Conservation (phyloP, 1,284 basidiomycete genomes). For the Trichosporon inkin region DNA sequence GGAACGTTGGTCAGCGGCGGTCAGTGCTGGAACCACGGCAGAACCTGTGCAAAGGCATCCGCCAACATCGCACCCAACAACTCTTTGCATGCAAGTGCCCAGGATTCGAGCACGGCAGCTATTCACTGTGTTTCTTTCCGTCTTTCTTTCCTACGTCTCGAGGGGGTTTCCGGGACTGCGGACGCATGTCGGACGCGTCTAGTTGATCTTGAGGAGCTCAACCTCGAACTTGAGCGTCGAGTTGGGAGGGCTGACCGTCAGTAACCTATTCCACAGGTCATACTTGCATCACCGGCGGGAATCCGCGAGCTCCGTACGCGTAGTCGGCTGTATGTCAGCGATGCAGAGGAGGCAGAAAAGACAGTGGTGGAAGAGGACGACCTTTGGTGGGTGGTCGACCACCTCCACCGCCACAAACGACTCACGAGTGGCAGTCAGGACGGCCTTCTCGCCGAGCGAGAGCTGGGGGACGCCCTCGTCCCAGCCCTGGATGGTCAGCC, state of each 20-base stretch:
- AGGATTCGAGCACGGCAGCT: too few relatives aligned
- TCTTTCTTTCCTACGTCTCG: too few relatives aligned
- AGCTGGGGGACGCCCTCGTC: conserved; percentile 78
- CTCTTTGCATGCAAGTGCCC: too few relatives aligned
- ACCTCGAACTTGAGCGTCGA: conserved; percentile 56
- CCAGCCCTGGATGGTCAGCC: conserved; percentile 60
- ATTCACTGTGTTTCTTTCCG: too few relatives aligned
- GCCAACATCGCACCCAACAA: too few relatives aligned
- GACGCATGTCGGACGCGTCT: too few relatives aligned
- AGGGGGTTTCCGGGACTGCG: too few relatives aligned
- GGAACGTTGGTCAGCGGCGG: too few relatives aligned
- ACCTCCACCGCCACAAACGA: conserved; percentile 9
- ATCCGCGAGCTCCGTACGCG: conserved; percentile 51
- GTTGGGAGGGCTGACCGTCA: conserved; percentile 47
- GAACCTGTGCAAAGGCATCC: too few relatives aligned
- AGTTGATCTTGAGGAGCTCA: conserved; percentile 55
- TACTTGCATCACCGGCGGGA: conserved; percentile 79
- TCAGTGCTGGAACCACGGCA: too few relatives aligned
- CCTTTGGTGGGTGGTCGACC: neutral
- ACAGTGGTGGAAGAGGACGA: conserved; percentile 11
- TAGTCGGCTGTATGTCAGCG: conserved; percentile 23
- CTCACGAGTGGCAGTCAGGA: conserved; percentile 54
- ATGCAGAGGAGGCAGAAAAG: conserved; percentile 1
- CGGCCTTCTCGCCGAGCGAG: conserved; percentile 72
- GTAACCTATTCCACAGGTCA: too few relatives aligned